Base-by-base conservation (phyloP, 1,284 basidiomycete genomes). In the Papiliotrema fonsecae region DNA sequence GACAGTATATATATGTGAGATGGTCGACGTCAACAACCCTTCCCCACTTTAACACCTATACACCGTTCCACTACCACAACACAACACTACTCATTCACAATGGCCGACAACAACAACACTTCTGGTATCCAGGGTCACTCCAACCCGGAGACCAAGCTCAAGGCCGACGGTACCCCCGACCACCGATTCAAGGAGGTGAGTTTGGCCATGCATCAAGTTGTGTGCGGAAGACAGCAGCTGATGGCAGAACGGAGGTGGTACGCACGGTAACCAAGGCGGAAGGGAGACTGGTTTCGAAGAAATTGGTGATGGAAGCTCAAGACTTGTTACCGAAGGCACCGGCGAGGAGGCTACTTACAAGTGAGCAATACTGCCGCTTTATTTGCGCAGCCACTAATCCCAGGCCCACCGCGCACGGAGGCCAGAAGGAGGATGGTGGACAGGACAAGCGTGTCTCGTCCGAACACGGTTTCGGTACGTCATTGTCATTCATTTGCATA, bases 111-210 rank as follows among this genome's bases (percentile, higher is more conserved):
- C 62, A 61, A 35, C 34, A 14, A 14, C 16, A 35, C 34, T 35
- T n/a, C 40, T 42, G 40, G 40, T 16, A 19, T 42, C 9, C 40
- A 42, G 32, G 66, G 66, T 43, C 57, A 61, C 52, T 51, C 61
- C 47, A 55, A 60, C 56, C 21, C 49, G 35, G 60, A 62, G 45
- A 56, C 55, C 24, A 58, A 68, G 46, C 55, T 65, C 45, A 65
- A 54, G 34, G 37, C 45, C 41, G 54, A 57, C 45, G 69, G 69
- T 38, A 52, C 56, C 36, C 69, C 69, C 48, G 69, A 71, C 55
- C 49, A 54, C 40, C 62, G 69, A 55, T 71, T 71, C 65, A 68
- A 68, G 53, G 67, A 67, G 53, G 62, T 64, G 16, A 52, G 60
- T 47, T 7, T 18, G 32, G n/a, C n/a, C n/a, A n/a, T n/a, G n/a